These are phyloP conservation scores for Aspergillus sp. DNA, from an alignment of 2,329 filamentous ascomycete genomes.

Conservation along the genomic window DNA sequence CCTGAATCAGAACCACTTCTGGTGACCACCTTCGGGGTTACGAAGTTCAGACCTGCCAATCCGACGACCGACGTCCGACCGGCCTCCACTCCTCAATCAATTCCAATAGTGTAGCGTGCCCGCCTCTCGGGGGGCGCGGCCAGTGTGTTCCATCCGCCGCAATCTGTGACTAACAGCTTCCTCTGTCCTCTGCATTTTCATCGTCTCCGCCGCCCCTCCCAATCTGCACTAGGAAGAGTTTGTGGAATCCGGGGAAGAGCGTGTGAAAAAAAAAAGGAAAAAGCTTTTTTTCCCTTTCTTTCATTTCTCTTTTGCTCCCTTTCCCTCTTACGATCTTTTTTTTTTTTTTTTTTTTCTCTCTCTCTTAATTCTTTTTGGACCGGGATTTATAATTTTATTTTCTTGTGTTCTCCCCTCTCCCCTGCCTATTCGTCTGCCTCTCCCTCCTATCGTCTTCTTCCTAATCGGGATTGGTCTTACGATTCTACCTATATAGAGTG, in stretches of 20 bases:
- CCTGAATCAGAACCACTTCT: background rate
- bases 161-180: conserved; percentile 40
- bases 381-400: background rate
- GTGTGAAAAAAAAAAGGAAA: conserved; percentile 7
- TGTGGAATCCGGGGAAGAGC: conserved; percentile 33
- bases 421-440: background rate
- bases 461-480: conserved; percentile 13
- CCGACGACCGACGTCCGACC: background rate
- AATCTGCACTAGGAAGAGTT: conserved; percentile 19
- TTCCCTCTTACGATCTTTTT: conserved; percentile 4
- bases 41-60: no score
- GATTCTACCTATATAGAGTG: conserved; percentile 10
- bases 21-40: conserved; percentile 1
- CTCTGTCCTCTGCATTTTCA: conserved; percentile 14
- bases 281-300: conserved; percentile 17
- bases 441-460: conserved; percentile 10
- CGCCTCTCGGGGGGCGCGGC: conserved; percentile 12
- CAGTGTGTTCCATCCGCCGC: conserved; percentile 15
- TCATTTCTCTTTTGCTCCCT: conserved; percentile 3
- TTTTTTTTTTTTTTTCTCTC: conserved; percentile 4
- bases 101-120: conserved; percentile 6
- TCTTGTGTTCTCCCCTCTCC: conserved; percentile 6
- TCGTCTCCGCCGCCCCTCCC: conserved; percentile 23
- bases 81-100: conserved; percentile 2
- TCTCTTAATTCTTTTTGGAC: conserved; percentile 7